A percentile compares a stretch with the other conserved stretches of the same genome.
These are phyloP conservation scores for Microsporum audouinii DNA, from an alignment of 2,329 filamentous ascomycete genomes.

Conservation along the genomic window DNA sequence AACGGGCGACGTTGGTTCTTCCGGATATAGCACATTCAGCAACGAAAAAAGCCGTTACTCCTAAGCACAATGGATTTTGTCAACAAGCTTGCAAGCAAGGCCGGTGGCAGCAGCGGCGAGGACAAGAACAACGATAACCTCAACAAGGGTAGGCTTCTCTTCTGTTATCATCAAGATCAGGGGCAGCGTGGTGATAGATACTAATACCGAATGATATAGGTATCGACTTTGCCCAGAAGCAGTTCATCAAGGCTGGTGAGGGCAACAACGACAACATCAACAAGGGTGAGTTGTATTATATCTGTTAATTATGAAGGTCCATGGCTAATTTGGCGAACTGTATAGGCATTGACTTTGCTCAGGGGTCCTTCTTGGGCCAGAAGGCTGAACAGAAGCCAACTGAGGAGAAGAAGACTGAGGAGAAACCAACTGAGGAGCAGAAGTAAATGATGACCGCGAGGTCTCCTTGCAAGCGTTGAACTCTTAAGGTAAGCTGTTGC, in stretches of 20 bases:
- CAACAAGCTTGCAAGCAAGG: neutral
- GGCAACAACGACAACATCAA: constrained; percentile 1
- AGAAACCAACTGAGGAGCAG: neutral
- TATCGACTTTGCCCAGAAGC: neutral
- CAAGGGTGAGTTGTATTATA: neutral
- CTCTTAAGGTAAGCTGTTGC: neutral
- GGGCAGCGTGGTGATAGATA: neutral
- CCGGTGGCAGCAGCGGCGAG: neutral
- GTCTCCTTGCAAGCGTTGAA: neutral
- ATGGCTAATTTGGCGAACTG: neutral
- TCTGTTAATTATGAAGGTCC: neutral
- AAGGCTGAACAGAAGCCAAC: neutral
- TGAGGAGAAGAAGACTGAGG: neutral
- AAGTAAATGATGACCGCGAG: neutral
- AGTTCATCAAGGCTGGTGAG: neutral
- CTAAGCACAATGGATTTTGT: neutral
- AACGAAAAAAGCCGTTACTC: neutral
- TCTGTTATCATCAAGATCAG: too few relatives aligned
- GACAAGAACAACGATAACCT: neutral
- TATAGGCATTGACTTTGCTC: neutral
- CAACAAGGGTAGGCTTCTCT: neutral
- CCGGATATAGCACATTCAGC: neutral
- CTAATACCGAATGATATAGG: neutral
- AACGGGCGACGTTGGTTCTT: neutral
- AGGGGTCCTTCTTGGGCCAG: neutral